phyloP scores from a whole-genome alignment of 805 yeast species.

The Torulaspora quercuum region DNA sequence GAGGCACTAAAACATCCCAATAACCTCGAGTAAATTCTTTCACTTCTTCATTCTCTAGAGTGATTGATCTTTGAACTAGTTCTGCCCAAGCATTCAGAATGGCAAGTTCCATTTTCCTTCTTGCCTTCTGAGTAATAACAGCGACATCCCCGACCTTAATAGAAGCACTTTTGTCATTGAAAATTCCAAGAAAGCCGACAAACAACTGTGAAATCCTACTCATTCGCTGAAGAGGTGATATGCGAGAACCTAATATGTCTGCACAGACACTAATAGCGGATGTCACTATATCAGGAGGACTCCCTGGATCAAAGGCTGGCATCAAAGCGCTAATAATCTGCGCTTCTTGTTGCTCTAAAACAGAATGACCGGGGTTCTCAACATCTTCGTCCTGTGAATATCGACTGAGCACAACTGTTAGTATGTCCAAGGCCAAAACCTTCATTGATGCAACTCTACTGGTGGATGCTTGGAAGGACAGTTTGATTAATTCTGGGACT shows the following conservation, averaged over 20 bases:
- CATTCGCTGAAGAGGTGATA: constrained; percentile 48
- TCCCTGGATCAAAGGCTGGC: constrained; percentile 75
- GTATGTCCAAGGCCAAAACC: constrained; percentile 59
- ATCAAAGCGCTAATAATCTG: constrained; percentile 85
- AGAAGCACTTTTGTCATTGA: constrained; percentile 25
- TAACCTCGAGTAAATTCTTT: constrained; percentile 52
- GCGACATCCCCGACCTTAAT: constrained; percentile 56
- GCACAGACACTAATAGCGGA: constrained; percentile 77
- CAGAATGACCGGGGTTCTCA: constrained; percentile 61
- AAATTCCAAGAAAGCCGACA: constrained; percentile 61
- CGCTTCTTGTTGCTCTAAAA: constrained; percentile 90
- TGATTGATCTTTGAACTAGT: constrained; percentile 39
- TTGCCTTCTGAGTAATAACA: constrained; percentile 43
- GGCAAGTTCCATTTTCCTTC: constrained; percentile 54
- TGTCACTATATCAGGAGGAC: constrained; percentile 69
- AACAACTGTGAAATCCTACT: constrained; percentile 61
- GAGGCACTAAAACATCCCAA: constrained; percentile 56
- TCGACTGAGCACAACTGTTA: constrained; percentile 58
- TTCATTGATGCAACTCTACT: constrained; percentile 60
- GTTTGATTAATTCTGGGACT: constrained; percentile 66
- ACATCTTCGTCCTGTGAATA: constrained; percentile 68
- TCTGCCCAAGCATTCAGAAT: constrained; percentile 74
- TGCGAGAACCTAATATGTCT: constrained; percentile 61
- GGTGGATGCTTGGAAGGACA: constrained; percentile 79
- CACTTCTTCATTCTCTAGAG: constrained; percentile 40